A percentile compares a stretch with the other conserved stretches of the same genome.
Conservation (phyloP, 2,329 filamentous ascomycete species). For the Pseudopyricularia javanii region DNA sequence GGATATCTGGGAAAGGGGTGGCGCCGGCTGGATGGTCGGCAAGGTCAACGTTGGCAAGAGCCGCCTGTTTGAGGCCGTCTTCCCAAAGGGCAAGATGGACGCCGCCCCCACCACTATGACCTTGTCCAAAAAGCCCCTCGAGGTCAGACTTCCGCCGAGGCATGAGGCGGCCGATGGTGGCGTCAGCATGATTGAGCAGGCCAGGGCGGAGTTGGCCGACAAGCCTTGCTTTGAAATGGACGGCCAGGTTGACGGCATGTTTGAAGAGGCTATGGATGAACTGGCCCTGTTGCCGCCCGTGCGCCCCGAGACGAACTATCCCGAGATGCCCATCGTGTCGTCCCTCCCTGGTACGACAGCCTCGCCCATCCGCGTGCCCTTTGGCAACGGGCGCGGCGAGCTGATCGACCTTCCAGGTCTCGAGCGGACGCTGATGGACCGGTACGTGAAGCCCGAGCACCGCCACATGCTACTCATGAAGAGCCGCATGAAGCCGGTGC, state of each 20-base stretch:
- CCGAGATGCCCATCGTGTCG: constrained; percentile 76
- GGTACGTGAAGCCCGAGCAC: constrained; percentile 55
- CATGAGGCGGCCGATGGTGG: background rate
- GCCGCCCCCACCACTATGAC: constrained; percentile 15
- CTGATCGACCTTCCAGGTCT: constrained; percentile 87
- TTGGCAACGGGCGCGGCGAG: constrained; percentile 76
- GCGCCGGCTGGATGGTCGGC: constrained; percentile 91
- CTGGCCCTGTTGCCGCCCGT: constrained; percentile 61
- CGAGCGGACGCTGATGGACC: constrained; percentile 58
- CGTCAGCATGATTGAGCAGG: background rate
- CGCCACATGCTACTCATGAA: constrained; percentile 67
- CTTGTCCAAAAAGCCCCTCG: constrained; percentile 11
- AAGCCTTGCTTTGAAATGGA: background rate
- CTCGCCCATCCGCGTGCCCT: constrained; percentile 86
- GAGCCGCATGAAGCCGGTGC: constrained; percentile 59
- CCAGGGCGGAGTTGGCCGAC: constrained; percentile 2
- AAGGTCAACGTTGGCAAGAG: constrained; percentile 98
- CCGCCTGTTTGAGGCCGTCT: constrained; percentile 75
- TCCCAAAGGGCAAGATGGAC: constrained; percentile 59
- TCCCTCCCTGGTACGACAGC: constrained; percentile 86
- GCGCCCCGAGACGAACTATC: constrained; percentile 61
- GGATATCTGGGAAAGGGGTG: constrained; percentile 71
- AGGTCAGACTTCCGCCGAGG: constrained; percentile 11
- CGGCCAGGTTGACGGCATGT: constrained; percentile 9
- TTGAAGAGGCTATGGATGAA: constrained; percentile 19